phyloP scores from a whole-genome alignment of 441 rosid species.

The Populus hybrid region DNA sequence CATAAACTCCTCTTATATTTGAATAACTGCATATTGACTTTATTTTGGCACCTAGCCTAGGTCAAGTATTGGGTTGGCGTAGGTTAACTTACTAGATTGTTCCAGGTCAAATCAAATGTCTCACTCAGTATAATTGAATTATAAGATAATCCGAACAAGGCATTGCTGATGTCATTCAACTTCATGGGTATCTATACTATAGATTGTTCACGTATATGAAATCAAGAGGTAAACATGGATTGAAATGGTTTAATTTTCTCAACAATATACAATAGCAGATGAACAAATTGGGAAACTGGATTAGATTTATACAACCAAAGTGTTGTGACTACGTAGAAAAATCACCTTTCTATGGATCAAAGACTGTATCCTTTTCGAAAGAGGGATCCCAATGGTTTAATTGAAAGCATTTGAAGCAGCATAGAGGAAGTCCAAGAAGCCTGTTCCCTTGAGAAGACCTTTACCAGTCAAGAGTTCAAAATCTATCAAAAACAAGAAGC shows the following conservation, averaged over 20 bases:
- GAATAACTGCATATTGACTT: too few species aligned
- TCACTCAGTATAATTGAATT: neutral
- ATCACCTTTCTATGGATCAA: conserved; percentile 16
- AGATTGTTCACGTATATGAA: neutral
- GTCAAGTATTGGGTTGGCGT: neutral
- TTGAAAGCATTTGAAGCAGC: conserved; percentile 64
- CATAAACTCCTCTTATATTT: too few species aligned
- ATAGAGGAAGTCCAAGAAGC: conserved; percentile 87
- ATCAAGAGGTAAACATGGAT: neutral
- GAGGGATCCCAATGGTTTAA: conserved; percentile 24
- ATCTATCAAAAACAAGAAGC: conserved; percentile 84
- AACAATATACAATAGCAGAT: conserved; percentile 18
- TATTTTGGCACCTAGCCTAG: neutral
- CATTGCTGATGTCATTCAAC: neutral
- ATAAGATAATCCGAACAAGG: neutral
- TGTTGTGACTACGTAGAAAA: conserved; percentile 2
- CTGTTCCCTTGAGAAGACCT: conserved; percentile 89
- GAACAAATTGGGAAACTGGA: neutral
- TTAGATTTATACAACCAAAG: conserved; percentile 2
- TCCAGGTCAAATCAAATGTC: neutral
- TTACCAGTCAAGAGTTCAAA: conserved; percentile 86
- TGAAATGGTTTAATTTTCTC: conserved; percentile 1
- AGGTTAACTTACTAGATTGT: neutral
- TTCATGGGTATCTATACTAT: neutral
- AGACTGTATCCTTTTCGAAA: conserved; percentile 11